Base-by-base conservation (phyloP, 805 yeast genomes). In the Scheffersomyces lignosus region DNA sequence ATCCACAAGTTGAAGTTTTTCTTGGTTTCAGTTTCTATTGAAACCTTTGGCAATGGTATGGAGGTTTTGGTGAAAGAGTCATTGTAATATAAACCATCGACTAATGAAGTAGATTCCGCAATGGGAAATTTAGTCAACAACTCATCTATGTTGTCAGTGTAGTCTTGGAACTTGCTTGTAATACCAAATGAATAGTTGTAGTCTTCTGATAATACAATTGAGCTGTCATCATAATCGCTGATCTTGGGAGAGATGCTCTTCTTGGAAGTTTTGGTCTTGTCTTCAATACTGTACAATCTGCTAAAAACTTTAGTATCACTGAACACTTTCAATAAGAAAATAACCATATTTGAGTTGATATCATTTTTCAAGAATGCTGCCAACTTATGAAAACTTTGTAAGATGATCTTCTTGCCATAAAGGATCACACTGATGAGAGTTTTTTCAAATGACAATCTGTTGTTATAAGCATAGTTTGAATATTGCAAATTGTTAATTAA, bases 121-220 rank as follows among this genome's bases (percentile, higher is more conserved):
- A 17, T 24, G 41, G 40, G 41, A 49, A 48, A 23, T 41, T 62
- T 62, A 20, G 62, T 52, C 26, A 53, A 40, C 23, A 72, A 48
- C 34, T 69, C 71, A 36, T 66, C 70, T 15, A 76, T 54, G 9
- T 51, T 44, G 3, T 46, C 34, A 23, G 58, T 49, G 12, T 37
- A 30, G 10, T 43, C 52, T 4, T 50, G 43, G 17, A 70, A 62
- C 43, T 76, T 77, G 48, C 81, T 75, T 0, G 83, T 71, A 2
- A 79, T 55, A 3, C 86, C 85, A 54, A 64, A 75, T 3, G 70
- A 66, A 48, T 67, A 69, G 14, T 71, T 75, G 42, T 66, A 71
- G 31, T 70, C 75, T 18, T 78, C 78, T 26, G 65, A 69, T 12
- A 81, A 61, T 24, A 76, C 32, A 4, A 62, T 37, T 2, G 42